Base-by-base conservation (phyloP, 2,329 filamentous ascomycete genomes). In the Colletotrichum orchidophilum region DNA sequence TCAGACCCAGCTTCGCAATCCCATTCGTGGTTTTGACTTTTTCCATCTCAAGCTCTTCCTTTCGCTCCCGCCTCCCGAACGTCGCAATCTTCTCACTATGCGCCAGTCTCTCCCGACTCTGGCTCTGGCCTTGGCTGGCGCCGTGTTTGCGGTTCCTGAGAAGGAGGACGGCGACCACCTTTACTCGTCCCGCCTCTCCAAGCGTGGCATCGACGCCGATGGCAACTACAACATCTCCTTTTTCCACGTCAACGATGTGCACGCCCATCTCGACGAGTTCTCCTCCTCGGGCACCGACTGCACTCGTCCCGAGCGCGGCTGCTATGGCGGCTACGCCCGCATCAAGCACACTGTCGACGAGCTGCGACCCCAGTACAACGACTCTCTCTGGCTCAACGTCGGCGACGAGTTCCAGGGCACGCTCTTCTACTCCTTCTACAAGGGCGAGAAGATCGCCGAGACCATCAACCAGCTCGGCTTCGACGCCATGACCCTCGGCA, bases 331-430 rank as follows among this genome's bases (percentile, higher is more conserved):
- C 33, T 92, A 92, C 73, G 85, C 90, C 1, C 87, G 90, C 67
- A 87, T 92, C 78, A 91, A 91, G 82, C 84, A 86, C 24, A 85
- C 88, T 6, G 81, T 92, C 46, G 85, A 91, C 63, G 83, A 87
- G 75, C 85, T 88, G 29, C 86, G 89, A 33, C 84, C 87, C 5
- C 83, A 84, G 33, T 83, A 90, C 75, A 85, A 87, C n/a, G 87
- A 91, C 76, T 89, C 88, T 66, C 82, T 92, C 18, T 88, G 89
- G 81, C 81, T 92, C 55, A 91, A 92, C 66, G 88, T 87, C 2
- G 91, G 91, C n/a, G 91, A 92, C 74, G 91, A 92, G 77, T 92
- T 92, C 77, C 88, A 92, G 75, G 90, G 91, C 64, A 92, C 91
- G 0, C 83, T 92, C 8, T 92, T 91, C 82, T 92, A 91, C 81